Base-by-base conservation (phyloP, 306 rosid species). In the Casuarina glauca region DNA sequence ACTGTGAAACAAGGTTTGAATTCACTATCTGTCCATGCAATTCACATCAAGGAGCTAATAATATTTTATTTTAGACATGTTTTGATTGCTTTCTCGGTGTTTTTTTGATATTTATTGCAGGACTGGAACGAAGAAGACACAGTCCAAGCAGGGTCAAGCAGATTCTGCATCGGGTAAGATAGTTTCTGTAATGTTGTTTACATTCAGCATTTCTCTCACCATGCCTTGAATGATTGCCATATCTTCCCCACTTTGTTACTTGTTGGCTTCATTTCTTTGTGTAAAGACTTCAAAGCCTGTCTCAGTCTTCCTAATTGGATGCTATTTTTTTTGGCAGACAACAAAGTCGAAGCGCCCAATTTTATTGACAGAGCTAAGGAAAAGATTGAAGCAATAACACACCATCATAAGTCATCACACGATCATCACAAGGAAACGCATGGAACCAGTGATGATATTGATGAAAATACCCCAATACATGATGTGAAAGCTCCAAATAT, bases 401-500 rank as follows among this genome's bases (percentile, higher is more conserved):
- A 87, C 79, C 89, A 81, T 69, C 88, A 83, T 36, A 84, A 90
- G 76, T 79, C 93, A 41, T 57, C 84, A 8, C 86, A 76, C 79
- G 84, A 60, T 75, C 89, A 84, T 77, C 78, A 87, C 16, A 84
- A 78, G 71, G 92, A 92, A 84, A 90, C 93, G 75, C 93, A 88
- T 73, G 93, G 97, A 70, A 76, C 13, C 75, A 87, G 74, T 50
- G 89, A 92, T 76, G 86, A 87, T 74, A 85, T 92, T 26, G 87
- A 86, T 70, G 91, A 83, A 82, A 85, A 41, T 50, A 88, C 94
- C 60, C 90, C 91, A 55, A 17, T 80, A 6, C 26, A 73, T 72
- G 85, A 78, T 38, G 91, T 92, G 39, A 92, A 88, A 80, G 97
- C 80, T 20, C 97, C 93, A 4, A 87, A 72, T 80, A 80, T 85